A percentile compares a stretch with the other conserved stretches of the same genome.
Conservation (phyloP, 2,329 filamentous ascomycete species). For the Diaporthe australafricana region DNA sequence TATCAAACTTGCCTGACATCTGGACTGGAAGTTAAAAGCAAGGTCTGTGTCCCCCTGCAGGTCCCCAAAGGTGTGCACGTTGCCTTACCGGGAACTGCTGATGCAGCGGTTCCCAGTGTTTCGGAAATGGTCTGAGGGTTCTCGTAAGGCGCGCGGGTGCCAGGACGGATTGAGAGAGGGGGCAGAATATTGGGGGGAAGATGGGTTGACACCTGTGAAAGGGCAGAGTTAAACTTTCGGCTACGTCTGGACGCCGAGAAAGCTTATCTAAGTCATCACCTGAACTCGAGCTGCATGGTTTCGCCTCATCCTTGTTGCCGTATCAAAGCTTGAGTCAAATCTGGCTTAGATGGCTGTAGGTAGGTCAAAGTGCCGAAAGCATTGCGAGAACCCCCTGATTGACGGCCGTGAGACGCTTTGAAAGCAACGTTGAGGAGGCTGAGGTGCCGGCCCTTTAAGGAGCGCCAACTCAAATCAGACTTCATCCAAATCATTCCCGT, state of each 20-base stretch:
- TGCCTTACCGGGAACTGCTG: neutral
- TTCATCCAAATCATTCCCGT: neutral
- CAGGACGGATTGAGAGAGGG: neutral
- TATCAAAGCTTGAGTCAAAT: constrained; percentile 26
- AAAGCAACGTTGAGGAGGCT: neutral
- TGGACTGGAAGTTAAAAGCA: neutral
- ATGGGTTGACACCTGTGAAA: neutral
- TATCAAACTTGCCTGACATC: constrained; percentile 24
- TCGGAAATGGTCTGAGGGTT: constrained; percentile 21
- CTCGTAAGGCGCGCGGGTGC: neutral
- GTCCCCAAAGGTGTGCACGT: neutral
- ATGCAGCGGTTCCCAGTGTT: constrained; percentile 1
- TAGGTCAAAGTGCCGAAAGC: neutral
- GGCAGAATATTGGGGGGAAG: neutral
- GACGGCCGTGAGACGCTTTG: constrained; percentile 6
- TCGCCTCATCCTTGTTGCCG: constrained; percentile 23
- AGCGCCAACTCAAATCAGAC: neutral
- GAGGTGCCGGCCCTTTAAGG: neutral
- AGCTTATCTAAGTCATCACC: constrained; percentile 21
- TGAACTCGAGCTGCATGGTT: constrained; percentile 7
- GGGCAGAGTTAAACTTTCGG: constrained; percentile 12
- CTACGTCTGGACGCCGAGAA: constrained; percentile 23
- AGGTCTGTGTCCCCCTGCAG: constrained; percentile 9
- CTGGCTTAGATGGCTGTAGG: neutral
- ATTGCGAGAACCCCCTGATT: neutral